Conservation (phyloP, 2,329 filamentous ascomycete genomes). For the Hypoxylon sp. region DNA sequence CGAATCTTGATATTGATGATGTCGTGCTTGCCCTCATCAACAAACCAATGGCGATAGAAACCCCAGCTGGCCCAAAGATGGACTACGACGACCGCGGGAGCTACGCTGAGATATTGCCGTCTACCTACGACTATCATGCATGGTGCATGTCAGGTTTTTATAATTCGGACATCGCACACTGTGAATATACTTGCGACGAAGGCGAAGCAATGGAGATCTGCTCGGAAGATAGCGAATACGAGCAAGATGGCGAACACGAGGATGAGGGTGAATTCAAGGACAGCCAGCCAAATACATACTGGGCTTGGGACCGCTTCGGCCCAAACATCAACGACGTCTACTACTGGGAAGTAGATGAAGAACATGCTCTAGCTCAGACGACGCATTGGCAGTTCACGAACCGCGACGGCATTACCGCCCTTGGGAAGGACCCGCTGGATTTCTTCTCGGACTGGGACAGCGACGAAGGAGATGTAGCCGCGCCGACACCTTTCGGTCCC, state of each 20-base stretch:
- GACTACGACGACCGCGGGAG: no score
- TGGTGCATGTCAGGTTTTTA: slow-evolving; percentile 2
- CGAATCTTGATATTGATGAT: no score
- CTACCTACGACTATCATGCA: background rate
- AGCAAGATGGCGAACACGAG: background rate
- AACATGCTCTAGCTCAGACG: background rate
- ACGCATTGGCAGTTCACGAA: background rate
- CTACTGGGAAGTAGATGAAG: background rate
- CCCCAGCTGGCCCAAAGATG: no score
- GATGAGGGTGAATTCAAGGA: background rate
- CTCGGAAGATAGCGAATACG: background rate
- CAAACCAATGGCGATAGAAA: no score
- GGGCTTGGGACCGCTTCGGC: background rate
- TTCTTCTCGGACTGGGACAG: background rate
- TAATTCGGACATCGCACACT: background rate
- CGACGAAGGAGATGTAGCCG: background rate
- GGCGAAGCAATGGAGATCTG: background rate
- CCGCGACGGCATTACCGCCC: background rate
- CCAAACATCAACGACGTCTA: background rate
- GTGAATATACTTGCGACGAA: background rate
- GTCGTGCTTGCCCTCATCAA: no score
- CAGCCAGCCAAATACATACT: background rate
- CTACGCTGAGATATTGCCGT: no score
- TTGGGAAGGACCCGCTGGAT: background rate
- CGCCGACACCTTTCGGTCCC: background rate